Base-by-base conservation (phyloP, 2,329 filamentous ascomycete genomes). In the Tolypocladium album region DNA sequence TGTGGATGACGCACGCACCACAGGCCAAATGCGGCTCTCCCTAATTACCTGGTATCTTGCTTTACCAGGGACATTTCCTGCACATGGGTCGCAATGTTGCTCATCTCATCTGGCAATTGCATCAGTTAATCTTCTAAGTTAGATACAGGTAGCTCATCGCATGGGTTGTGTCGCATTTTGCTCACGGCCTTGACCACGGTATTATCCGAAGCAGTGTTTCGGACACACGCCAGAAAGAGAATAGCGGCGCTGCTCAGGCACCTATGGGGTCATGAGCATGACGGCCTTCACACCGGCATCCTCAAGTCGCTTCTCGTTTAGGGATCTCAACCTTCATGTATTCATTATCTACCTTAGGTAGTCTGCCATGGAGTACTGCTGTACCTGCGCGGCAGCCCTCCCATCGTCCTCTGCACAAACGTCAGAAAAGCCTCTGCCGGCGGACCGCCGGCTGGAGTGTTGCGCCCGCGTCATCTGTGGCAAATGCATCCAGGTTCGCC, bases 381-480 rank as follows among this genome's bases (percentile, higher is more conserved):
- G 87, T 70, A 90, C 87, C 27, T 92, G 88, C 72, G 85, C 88
- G 38, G 78, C 77, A 31, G 74, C 86, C 34, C 79, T 91, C 34
- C 77, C 80, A 52, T 76, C 80, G 5, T 77, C 82, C 38, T 77
- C 80, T 58, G 76, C 79, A 40, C 75, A 78, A 36, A 79, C 78
- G 66, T 79, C 77, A 45, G 86, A 88, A 75, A 89, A 88, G 69
- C 79, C 82, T 17, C 74, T 82, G 2, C 78, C 82, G 34, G 76
- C 79, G 56, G 82, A 87, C 68, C 82, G 88, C 58, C 76, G 79
- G 62, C 77, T 91, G 38, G 79, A 80, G 40, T 93, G 90, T 71
- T 93, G 89, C 71, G 77, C 76, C 53, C 82, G 89, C 59, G 77
- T 85, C 45, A 88, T 93, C 67, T 94, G 89, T 73, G 83, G 84